Evolutionary conservation across 1,139 yeast genomes (phyloP), one percentile per base, ranked within the genome.

Genomic region (Chernovozyma aurita): DNA sequence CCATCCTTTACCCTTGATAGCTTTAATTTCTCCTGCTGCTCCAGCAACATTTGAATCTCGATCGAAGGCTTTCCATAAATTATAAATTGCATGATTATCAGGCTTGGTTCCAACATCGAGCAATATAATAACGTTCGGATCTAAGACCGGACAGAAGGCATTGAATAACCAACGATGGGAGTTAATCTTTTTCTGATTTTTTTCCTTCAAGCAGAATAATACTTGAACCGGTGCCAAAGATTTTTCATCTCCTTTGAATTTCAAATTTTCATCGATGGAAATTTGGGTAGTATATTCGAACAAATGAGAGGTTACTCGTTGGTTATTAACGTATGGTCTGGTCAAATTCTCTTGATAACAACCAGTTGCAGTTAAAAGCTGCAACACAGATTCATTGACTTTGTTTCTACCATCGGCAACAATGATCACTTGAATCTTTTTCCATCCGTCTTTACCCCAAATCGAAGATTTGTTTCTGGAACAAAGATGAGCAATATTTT

Each of bases 361-460:
- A 47, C 98, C 98, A 61, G 94, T 80, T 0, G 97, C 95, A 1
- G 96, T 87, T 37, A 92, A 68, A 34, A 85, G 76, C 56, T 88
- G 95, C 36, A 90, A 63, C 2, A 90, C 92, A 15, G 94, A 81
- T 21, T 84, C 85, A 49, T 80, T 74, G 32, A 90, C 82, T 53
- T 87, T 88, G 40, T 85, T 78, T 62, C 98, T 79, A 48, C 98
- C 98, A 63, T 92, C 98, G 31, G 95, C 80, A 24, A 90, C 86
- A 50, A 92, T 82, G 35, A 85, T 69, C 9, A 92, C 96, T 40
- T 90, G 96, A 24, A 90, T 80, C 58, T 88, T 90, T 55, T 92
- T 87, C 98, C 98, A 92, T 18, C 95, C 85, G 43, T 88, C 94
- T 46, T 80, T 80, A 6, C 97, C 97, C 98, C 98, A 92, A 15